These are phyloP conservation scores for Fallopia convolvulus DNA, from an alignment of 148 eudicot genomes.

Conservation along the genomic window DNA sequence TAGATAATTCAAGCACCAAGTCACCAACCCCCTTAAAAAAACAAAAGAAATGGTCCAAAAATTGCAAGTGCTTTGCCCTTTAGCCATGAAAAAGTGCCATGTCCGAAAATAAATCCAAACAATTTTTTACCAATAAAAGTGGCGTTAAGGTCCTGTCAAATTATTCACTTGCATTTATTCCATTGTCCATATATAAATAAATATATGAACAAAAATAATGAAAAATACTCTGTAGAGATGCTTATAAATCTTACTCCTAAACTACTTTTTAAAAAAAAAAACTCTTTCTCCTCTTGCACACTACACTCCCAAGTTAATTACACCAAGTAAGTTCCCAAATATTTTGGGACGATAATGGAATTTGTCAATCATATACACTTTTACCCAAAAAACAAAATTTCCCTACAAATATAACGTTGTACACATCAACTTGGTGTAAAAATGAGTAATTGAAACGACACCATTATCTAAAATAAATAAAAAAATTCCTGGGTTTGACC, in stretches of 20 bases:
- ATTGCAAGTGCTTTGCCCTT: not conserved
- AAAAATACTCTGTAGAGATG: too few species aligned
- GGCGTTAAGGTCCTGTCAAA: not conserved
- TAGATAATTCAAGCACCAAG: not conserved
- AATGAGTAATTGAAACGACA: not conserved
- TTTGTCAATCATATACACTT: not conserved
- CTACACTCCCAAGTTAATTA: not conserved
- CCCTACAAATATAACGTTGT: not conserved
- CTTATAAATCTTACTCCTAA: too few species aligned
- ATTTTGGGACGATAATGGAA: not conserved
- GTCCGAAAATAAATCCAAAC: not conserved
- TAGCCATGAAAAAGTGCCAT: too few species aligned
- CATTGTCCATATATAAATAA: not conserved
- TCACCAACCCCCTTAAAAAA: not conserved
- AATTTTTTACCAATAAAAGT: not conserved
- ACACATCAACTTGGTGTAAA: not conserved
- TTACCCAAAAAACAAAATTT: not conserved
- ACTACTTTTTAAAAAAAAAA: too few species aligned
- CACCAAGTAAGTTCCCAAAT: not conserved
- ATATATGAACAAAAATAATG: too few species aligned
- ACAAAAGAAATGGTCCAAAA: not conserved
- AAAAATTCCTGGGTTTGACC: conserved; percentile 1
- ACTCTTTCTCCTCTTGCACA: too few species aligned
- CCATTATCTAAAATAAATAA: not conserved
- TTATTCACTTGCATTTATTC: not conserved